Evolutionary conservation across 495 filamentous ascomycete genomes (phyloP).

Genomic region (Paragyromitra xinjiangensis): DNA sequence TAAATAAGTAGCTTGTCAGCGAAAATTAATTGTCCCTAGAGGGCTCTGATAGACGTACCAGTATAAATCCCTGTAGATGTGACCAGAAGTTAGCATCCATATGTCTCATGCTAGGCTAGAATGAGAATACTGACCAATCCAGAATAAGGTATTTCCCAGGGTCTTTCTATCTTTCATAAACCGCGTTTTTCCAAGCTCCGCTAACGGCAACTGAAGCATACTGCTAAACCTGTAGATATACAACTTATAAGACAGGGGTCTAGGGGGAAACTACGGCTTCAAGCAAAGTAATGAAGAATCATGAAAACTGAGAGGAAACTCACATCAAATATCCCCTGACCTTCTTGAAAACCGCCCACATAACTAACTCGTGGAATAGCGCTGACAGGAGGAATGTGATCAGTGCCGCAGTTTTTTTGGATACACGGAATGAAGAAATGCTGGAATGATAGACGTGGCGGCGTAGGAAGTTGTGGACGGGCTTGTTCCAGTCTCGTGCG

Average conservation of each 20-base stretch:
- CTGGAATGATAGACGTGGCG: conserved; percentile 78
- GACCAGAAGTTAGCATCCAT: conserved; percentile 3
- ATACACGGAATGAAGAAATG: conserved; percentile 74
- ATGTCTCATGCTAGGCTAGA: neutral
- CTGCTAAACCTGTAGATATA: conserved; percentile 63
- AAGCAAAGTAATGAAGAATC: neutral
- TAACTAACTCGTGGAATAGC: conserved; percentile 76
- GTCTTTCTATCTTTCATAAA: conserved; percentile 68
- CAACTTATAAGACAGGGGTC: neutral
- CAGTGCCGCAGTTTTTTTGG: conserved; percentile 73
- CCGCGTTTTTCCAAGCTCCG: conserved; percentile 69
- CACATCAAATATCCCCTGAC: conserved; percentile 74
- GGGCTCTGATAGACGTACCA: neutral
- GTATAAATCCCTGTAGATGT: conserved; percentile 30
- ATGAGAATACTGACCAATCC: conserved; percentile 65
- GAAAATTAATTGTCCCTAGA: neutral
- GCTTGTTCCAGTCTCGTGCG: conserved; percentile 78
- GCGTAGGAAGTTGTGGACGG: conserved; percentile 75
- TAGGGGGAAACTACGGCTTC: neutral
- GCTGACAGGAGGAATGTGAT: conserved; percentile 77
- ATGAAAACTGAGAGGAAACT: neutral
- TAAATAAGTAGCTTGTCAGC: conserved; percentile 62
- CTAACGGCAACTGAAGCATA: conserved; percentile 74
- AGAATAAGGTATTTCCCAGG: conserved; percentile 77
- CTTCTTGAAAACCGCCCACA: conserved; percentile 81